These are phyloP conservation scores for Coemansia sp. DNA, from an alignment of 192 early-diverging fungal genomes.

Conservation along the genomic window DNA sequence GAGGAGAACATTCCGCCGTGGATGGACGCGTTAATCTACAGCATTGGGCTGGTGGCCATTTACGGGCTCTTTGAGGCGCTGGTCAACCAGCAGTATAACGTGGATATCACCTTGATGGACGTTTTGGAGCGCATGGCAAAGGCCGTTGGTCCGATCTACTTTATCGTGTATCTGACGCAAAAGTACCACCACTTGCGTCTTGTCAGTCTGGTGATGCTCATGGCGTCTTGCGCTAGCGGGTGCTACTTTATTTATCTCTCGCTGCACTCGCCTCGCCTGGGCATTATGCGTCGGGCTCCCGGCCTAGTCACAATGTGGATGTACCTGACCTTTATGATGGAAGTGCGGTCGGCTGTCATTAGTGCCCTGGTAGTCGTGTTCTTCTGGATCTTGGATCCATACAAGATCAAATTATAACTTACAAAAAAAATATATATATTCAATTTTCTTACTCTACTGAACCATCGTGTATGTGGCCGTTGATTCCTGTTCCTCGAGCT, in stretches of 20 bases:
- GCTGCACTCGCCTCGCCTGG: constrained; percentile 62
- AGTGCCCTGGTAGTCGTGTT: constrained; percentile 21
- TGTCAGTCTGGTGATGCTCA: constrained; percentile 53
- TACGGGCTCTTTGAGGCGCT: constrained; percentile 48
- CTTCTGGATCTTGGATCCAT: constrained; percentile 43
- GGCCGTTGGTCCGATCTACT: constrained; percentile 47
- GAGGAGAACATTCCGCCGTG: constrained; percentile 21
- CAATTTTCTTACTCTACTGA: constrained; percentile 3
- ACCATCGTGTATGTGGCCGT: constrained; percentile 35
- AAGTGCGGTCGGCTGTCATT: constrained; percentile 38
- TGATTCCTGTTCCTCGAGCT: constrained; percentile 31
- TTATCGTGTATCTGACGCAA: constrained; percentile 62
- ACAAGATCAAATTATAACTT: constrained; percentile 11
- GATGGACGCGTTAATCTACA: constrained; percentile 44
- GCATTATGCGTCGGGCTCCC: constrained; percentile 68
- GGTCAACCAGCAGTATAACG: constrained; percentile 50
- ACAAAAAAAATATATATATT: not conserved
- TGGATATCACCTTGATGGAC: constrained; percentile 30
- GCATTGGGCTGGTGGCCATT: constrained; percentile 26
- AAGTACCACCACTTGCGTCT: constrained; percentile 50
- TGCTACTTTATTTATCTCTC: constrained; percentile 65
- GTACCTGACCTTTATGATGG: constrained; percentile 51
- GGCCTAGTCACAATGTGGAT: constrained; percentile 71
- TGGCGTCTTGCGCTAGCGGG: constrained; percentile 53
- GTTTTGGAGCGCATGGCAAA: constrained; percentile 31